These are phyloP conservation scores for Fusarium nanum DNA, from an alignment of 2,329 filamentous ascomycete genomes.

Conservation along the genomic window DNA sequence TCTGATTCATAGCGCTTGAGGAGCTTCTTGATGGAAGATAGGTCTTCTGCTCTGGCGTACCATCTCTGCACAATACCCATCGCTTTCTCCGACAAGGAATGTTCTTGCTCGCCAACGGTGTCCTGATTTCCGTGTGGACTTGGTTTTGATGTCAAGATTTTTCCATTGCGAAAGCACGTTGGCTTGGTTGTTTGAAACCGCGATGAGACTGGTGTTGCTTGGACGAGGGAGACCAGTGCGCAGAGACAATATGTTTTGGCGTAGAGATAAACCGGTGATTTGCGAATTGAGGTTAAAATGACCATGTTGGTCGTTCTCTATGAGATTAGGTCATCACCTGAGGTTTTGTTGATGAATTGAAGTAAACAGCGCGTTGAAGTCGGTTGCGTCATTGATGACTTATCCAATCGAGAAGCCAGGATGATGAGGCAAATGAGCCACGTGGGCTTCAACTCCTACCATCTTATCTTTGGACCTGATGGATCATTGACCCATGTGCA, in stretches of 20 bases:
- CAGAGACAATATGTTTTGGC: constrained; percentile 41
- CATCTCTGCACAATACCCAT: constrained; percentile 17
- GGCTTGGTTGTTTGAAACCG: background rate
- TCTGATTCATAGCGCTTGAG: constrained; percentile 29
- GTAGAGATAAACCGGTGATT: constrained; percentile 43
- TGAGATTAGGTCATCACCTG: background rate
- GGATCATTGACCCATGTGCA: too few species aligned
- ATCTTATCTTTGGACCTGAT: background rate
- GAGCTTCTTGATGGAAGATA: constrained; percentile 23
- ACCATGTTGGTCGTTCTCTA: constrained; percentile 28
- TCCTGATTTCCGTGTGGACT: background rate
- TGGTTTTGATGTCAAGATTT: background rate
- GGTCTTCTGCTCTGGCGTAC: constrained; percentile 32
- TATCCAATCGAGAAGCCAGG: background rate
- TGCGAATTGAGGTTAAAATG: constrained; percentile 36
- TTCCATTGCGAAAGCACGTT: background rate
- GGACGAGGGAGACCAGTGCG: constrained; percentile 37
- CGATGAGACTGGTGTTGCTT: constrained; percentile 39
- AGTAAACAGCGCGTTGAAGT: background rate
- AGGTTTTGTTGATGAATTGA: rapidly evolving
- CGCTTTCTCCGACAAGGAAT: background rate
- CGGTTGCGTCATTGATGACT: constrained; percentile 26
- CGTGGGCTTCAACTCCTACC: background rate
- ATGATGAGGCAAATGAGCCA: background rate
- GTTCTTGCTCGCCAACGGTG: too few species aligned